Percentiles rank a stretch among this genome's conserved stretches.
Conservation (phyloP, 331 rosid species). For the Acacia concinna region DNA sequence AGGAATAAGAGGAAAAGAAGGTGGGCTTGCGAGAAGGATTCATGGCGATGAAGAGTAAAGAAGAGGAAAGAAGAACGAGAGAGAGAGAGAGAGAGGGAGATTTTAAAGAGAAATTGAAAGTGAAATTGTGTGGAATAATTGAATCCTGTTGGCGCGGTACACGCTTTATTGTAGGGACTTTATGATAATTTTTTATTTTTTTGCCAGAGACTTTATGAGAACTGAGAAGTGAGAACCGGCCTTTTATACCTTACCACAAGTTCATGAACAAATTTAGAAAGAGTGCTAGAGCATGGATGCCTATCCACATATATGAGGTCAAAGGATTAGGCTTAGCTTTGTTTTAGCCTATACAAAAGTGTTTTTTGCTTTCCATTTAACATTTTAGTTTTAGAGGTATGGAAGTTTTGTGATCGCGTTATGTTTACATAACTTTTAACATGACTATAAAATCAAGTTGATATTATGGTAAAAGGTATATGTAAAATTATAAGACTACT, state of each 20-base stretch:
- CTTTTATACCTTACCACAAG: background rate
- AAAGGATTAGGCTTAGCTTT: too few relatives aligned
- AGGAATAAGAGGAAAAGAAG: conserved; percentile 38
- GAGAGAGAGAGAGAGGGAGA: background rate
- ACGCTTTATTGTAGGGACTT: background rate
- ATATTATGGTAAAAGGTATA: too few relatives aligned
- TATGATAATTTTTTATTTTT: too few relatives aligned
- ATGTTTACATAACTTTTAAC: too few relatives aligned
- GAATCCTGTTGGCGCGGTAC: conserved; percentile 53
- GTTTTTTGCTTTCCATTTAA: too few relatives aligned
- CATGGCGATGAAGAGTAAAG: conserved; percentile 28
- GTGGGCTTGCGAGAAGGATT: conserved; percentile 40
- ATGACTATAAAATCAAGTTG: too few relatives aligned
- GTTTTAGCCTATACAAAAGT: too few relatives aligned
- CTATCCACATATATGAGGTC: too few relatives aligned
- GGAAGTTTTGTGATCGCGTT: too few relatives aligned
- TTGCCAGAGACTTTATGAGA: too few relatives aligned
- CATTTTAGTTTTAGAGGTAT: too few relatives aligned
- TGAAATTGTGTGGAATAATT: background rate
- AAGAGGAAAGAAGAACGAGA: background rate
- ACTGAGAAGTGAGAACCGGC: background rate
- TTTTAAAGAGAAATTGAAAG: background rate
- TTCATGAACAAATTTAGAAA: background rate
- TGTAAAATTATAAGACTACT: too few relatives aligned
- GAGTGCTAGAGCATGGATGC: background rate